These are phyloP conservation scores for Taphrina confusa DNA, from an alignment of 1,139 yeast genomes.

Conservation along the genomic window DNA sequence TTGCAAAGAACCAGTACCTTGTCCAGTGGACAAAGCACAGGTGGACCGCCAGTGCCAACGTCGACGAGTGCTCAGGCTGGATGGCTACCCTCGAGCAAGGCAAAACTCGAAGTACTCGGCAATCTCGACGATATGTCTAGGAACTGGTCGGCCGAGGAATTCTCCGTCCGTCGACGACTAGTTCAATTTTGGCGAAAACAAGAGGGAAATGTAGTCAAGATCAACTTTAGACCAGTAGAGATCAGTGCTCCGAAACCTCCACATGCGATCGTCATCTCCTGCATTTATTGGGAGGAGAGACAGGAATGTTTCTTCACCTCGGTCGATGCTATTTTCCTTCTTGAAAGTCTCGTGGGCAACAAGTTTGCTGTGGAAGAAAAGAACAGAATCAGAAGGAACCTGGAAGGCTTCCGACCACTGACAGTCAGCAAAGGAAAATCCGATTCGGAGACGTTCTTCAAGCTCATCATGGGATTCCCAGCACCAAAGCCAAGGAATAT, in stretches of 20 bases:
- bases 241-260: constrained; percentile 44
- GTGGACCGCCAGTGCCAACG: not conserved
- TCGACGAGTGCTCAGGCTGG: constrained; percentile 2
- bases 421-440: constrained; percentile 58
- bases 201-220: constrained; percentile 46
- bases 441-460: constrained; percentile 56
- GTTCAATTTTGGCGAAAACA: constrained; percentile 47
- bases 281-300: constrained; percentile 62
- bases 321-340: constrained; percentile 62
- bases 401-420: constrained; percentile 65
- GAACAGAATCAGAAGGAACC: constrained; percentile 66
- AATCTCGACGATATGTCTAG: constrained; percentile 46
- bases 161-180: constrained; percentile 45
- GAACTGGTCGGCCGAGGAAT: constrained; percentile 46
- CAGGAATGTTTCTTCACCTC: constrained; percentile 60
- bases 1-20: constrained; percentile 31
- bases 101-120: constrained; percentile 44
- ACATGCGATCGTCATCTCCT: constrained; percentile 52
- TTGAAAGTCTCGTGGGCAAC: constrained; percentile 61
- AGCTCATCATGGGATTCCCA: constrained; percentile 63
- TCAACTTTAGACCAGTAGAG: constrained; percentile 46
- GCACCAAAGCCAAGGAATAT: constrained; percentile 71
- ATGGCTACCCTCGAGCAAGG: constrained; percentile 34
- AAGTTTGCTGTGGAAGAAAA: constrained; percentile 68
- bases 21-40: constrained; percentile 10